Percentiles rank a stretch among this genome's conserved stretches.
Evolutionary conservation across 257 asterid species (phyloP).

Genomic region (Gynochthodes officinalis): DNA sequence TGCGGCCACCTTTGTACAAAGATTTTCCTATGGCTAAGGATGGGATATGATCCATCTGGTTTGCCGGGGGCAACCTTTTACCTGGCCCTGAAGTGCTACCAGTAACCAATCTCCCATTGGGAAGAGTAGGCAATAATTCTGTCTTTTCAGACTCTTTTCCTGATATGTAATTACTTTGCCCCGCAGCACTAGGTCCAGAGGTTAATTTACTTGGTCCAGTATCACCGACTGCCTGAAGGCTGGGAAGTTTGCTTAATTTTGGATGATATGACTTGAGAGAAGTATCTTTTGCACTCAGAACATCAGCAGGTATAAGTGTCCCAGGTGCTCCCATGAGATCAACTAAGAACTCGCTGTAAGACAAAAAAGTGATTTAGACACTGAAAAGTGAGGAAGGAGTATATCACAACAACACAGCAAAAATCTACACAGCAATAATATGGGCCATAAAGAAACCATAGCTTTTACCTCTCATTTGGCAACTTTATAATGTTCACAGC

Average conservation of each 20-base stretch:
- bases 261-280: slow-evolving; percentile 52
- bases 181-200: slow-evolving; percentile 34
- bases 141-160: slow-evolving; percentile 41
- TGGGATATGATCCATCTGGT: slow-evolving; percentile 51
- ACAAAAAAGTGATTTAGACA: slow-evolving; percentile 37
- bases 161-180: slow-evolving; percentile 32
- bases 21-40: slow-evolving; percentile 60
- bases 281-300: slow-evolving; percentile 62
- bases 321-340: slow-evolving; percentile 99
- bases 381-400: slow-evolving; percentile 21
- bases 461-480: slow-evolving; percentile 69
- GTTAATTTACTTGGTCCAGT: slow-evolving; percentile 25
- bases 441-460: slow-evolving; percentile 4
- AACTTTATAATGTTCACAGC: slow-evolving; percentile 86
- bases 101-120: slow-evolving; percentile 38
- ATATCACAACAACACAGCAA: slow-evolving; percentile 17
- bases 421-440: slow-evolving; percentile 6
- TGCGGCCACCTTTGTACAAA: slow-evolving; percentile 67
- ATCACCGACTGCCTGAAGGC: slow-evolving; percentile 34
- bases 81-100: slow-evolving; percentile 58
- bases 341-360: slow-evolving; percentile 90
- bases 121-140: slow-evolving; percentile 33
- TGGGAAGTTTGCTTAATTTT: slow-evolving; percentile 48
- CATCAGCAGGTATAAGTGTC: slow-evolving; percentile 89
- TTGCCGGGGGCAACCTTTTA: slow-evolving; percentile 40